Evolutionary conservation across 768 basidiomycete genomes (phyloP).

Genomic region (Plicaturopsis crispa): DNA sequence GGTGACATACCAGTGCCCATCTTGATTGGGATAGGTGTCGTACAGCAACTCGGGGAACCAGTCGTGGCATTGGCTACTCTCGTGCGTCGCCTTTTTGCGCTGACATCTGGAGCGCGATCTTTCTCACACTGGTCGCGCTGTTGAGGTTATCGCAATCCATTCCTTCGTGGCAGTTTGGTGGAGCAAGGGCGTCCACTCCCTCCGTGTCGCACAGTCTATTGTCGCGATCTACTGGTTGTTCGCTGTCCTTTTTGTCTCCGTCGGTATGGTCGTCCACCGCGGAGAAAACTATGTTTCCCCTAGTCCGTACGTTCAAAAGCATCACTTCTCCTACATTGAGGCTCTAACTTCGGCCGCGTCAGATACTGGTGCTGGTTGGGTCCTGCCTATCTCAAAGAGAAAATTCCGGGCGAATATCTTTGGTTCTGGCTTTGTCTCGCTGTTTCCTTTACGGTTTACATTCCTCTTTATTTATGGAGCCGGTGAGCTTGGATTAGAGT

Average conservation of each 20-base stretch:
- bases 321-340: no score
- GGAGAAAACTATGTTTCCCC: slow-evolving; percentile 20
- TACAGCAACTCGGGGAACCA: slow-evolving; percentile 35
- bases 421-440: slow-evolving; percentile 37
- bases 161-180: slow-evolving; percentile 33
- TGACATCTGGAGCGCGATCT: no score
- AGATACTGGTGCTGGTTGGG: slow-evolving; percentile 40
- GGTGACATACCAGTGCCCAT: neutral
- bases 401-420: slow-evolving; percentile 32
- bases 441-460: slow-evolving; percentile 24
- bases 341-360: slow-evolving; percentile 1
- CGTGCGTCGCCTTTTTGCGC: slow-evolving; percentile 15
- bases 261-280: slow-evolving; percentile 19
- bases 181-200: slow-evolving; percentile 19
- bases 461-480: slow-evolving; percentile 28
- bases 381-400: slow-evolving; percentile 17
- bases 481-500: no score
- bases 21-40: slow-evolving; percentile 17
- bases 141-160: slow-evolving; percentile 29
- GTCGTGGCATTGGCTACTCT: slow-evolving; percentile 34
- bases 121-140: neutral
- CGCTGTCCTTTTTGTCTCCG: slow-evolving; percentile 22
- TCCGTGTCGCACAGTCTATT: slow-evolving; percentile 17
- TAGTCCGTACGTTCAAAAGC: slow-evolving; percentile 26
- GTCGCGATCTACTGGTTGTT: slow-evolving; percentile 25